A percentile compares a stretch with the other conserved stretches of the same genome.
Evolutionary conservation across 345 rosid genomes (phyloP).

Genomic region (Eucalyptus caleyi): DNA sequence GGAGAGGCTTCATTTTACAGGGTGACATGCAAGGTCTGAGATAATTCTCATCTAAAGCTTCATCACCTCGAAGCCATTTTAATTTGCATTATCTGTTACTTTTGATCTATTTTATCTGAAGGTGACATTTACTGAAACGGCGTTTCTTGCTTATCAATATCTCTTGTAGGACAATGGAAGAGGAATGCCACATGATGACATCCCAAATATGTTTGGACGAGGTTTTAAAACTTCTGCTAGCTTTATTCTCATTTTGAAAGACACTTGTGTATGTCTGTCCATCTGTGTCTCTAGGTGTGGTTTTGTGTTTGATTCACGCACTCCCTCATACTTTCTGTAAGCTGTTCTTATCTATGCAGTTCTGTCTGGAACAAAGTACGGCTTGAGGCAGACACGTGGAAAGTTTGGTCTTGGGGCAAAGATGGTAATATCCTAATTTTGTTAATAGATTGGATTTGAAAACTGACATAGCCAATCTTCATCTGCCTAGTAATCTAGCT

Average conservation of each 20-base stretch:
- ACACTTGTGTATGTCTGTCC: neutral
- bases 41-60: neutral
- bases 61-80: neutral
- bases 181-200: conserved; percentile 99
- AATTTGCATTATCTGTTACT: neutral
- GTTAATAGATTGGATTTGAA: neutral
- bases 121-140: neutral
- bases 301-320: neutral
- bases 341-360: conserved; percentile 33
- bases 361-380: conserved; percentile 94
- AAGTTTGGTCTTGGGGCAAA: conserved; percentile 99
- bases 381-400: conserved; percentile 96
- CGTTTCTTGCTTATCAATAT: neutral
- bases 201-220: conserved; percentile 97
- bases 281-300: neutral
- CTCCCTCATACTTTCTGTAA: neutral
- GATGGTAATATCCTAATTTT: conserved; percentile 44
- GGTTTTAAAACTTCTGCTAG: conserved; percentile 18
- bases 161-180: conserved; percentile 74
- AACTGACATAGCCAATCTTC: neutral
- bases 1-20: conserved; percentile 93
- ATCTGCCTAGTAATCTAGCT: neutral
- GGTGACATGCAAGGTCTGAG: conserved; percentile 87
- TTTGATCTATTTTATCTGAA: neutral
- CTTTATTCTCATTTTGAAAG: neutral